phyloP scores from a whole-genome alignment of 2,329 filamentous ascomycete species.

The Aspergillus caelatus region DNA sequence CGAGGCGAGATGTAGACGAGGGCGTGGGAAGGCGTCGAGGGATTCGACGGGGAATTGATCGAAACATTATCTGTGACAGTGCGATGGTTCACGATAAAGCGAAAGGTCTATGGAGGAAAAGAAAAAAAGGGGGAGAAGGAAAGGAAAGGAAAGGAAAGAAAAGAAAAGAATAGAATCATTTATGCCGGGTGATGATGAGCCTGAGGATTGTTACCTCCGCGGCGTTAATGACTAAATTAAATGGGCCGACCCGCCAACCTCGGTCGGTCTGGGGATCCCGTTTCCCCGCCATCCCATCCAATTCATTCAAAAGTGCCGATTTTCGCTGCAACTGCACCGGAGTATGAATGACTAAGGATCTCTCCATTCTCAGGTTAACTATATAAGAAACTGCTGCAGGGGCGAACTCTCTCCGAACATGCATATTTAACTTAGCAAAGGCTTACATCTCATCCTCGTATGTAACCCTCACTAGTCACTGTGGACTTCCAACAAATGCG shows the following conservation, averaged over 20 bases:
- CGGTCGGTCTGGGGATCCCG: conserved; percentile 2
- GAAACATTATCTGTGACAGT: conserved; percentile 34
- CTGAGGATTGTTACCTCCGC: background rate
- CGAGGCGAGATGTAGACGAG: conserved; percentile 26
- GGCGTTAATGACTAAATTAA: background rate
- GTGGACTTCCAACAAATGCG: no score
- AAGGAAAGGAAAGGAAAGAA: background rate
- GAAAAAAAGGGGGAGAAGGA: background rate
- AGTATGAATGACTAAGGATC: no score
- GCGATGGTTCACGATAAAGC: background rate
- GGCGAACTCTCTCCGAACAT: no score
- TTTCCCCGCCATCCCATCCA: background rate
- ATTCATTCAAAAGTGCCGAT: background rate
- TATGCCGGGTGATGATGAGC: background rate
- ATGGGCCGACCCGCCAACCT: background rate
- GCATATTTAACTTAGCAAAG: no score
- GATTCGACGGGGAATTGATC: conserved; percentile 38
- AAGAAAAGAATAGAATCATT: no score
- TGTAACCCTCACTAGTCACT: no score
- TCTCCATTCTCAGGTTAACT: no score
- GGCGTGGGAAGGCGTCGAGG: conserved; percentile 34
- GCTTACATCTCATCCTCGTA: no score
- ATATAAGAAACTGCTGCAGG: background rate
- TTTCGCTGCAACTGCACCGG: background rate
- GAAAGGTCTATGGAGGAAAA: background rate